Base-by-base conservation (phyloP, 306 rosid genomes). In the Adenanthera pavonina region DNA sequence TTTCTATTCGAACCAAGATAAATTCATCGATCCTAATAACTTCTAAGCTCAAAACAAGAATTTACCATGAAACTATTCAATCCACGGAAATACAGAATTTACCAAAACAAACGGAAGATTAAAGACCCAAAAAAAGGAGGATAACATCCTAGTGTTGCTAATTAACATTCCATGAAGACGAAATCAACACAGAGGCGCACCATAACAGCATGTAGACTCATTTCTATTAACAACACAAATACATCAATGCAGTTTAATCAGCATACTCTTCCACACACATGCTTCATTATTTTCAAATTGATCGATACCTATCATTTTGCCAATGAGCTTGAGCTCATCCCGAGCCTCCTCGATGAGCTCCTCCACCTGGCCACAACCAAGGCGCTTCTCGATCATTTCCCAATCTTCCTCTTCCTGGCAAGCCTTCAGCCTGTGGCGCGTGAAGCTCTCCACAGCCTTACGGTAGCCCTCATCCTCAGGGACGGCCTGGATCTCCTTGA, bases 301-400 rank as follows among this genome's bases (percentile, higher is more conserved):
- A 43, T 0, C 68, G 85, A 7, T 73, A 95, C 98, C 95, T 82
- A 90, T 90, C 94, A 95, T 88, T 69, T 88, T 74, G 57, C 79
- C 84, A 67, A 92, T 89, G 81, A 91, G 95, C 56, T 80, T 88
- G 88, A 95, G 97, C 79, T 91, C 95, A 74, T 95, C 98, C 30
- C 30, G 30, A 25, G 30, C 30, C 30, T 25, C 30, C 30, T 25
- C 30, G 30, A 91, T 91, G 79, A 95, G 98, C 78, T 95, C 97
- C 87, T 95, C 95, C 25, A 95, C 95, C 90, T 95, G 95, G 33
- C 98, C 97, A 25, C 30, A 25, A 25, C 30, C 30, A 25, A 25
- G 30, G 30, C 30, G 30, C 30, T 25, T 25, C 30, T 25, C 30
- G 30, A 25, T 25, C 30, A 25, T 25, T 25, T 25, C 30, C 30